Evolutionary conservation across 345 rosid species (phyloP), one percentile per base, ranked within the genome.

Genomic region (Angophora floribunda): DNA sequence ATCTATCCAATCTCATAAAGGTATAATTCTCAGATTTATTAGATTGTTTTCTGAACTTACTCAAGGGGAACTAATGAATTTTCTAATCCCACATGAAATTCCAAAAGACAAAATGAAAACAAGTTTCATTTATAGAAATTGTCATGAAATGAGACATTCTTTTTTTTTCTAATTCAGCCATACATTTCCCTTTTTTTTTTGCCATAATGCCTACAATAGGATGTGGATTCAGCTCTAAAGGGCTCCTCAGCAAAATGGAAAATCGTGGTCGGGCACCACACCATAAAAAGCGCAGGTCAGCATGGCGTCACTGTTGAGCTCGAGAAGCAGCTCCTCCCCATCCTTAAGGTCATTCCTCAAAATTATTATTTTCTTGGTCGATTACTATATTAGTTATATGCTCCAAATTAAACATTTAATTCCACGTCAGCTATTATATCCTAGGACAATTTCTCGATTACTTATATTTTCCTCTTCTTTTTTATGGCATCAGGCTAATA

Each of bases 191-290:
- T 1, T 0, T 4, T 1, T 21, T 52, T 19, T 21, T 55, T 55
- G 22, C 11, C 9, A 9, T 36, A 85, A 10, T 41, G 30, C 32
- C 17, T 53, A 28, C 44, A 21, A 57, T 24, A 93, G 93, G 94
- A 94, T n/a, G 63, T 95, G 89, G 90, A 94, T 21, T 52, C 28
- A 61, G 91, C 93, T 10, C 86, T 97, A 47, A 92, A 88, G 89
- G 88, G 88, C 21, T 87, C 88, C 55, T 15, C 55, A 30, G 88
- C 80, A 21, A 59, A 90, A 86, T 96, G 99, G 99, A 95, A 95
- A 88, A 91, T 96, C 32, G 97, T 95, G n/a, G 95, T 96, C 2
- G 99, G 99, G 8, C 99, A 96, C 65, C 99, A 95, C 86, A 93
- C 98, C 75, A 95, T 96, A 36, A 93, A 88, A 89, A 96, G 97